Evolutionary conservation across 2,329 filamentous ascomycete species (phyloP).

Genomic region (Pyrenophora graminea): DNA sequence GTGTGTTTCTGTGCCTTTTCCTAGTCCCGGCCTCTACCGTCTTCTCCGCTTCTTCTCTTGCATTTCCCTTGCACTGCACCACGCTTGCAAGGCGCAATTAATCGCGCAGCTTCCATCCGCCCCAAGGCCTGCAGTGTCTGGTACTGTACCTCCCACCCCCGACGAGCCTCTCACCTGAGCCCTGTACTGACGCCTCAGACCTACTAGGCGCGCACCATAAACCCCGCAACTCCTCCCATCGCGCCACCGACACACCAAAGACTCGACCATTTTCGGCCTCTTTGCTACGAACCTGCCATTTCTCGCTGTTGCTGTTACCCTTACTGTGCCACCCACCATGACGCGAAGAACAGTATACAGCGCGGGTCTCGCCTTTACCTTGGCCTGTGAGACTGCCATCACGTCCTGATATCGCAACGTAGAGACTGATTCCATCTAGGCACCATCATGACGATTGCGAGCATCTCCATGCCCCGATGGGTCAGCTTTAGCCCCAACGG

Average conservation of each 20-base stretch:
- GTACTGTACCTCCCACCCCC: neutral
- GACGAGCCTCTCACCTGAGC: conserved; percentile 3
- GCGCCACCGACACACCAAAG: conserved; percentile 7
- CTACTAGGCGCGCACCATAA: conserved; percentile 5
- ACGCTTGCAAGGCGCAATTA: neutral
- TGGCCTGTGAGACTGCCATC: conserved; percentile 44
- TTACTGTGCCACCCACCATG: conserved; percentile 40
- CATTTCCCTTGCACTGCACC: neutral
- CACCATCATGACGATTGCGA: conserved; percentile 70
- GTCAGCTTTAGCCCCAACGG: conserved; percentile 60
- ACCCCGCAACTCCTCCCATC: conserved; percentile 8
- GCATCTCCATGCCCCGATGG: conserved; percentile 74
- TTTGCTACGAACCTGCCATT: neutral
- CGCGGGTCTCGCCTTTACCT: conserved; percentile 53
- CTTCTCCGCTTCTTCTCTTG: neutral
- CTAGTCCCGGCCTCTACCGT: conserved; percentile 7
- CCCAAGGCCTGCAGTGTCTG: conserved; percentile 2
- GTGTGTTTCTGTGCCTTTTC: neutral
- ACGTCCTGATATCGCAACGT: neutral
- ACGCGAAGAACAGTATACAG: conserved; percentile 55
- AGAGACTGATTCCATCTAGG: conserved; percentile 53
- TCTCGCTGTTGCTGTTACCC: neutral
- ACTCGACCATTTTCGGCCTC: neutral
- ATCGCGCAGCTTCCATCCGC: no score
- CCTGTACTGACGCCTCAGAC: conserved; percentile 1